phyloP scores from a whole-genome alignment of 176 grass and related monocot genomes.

The Oryza brachyantha region DNA sequence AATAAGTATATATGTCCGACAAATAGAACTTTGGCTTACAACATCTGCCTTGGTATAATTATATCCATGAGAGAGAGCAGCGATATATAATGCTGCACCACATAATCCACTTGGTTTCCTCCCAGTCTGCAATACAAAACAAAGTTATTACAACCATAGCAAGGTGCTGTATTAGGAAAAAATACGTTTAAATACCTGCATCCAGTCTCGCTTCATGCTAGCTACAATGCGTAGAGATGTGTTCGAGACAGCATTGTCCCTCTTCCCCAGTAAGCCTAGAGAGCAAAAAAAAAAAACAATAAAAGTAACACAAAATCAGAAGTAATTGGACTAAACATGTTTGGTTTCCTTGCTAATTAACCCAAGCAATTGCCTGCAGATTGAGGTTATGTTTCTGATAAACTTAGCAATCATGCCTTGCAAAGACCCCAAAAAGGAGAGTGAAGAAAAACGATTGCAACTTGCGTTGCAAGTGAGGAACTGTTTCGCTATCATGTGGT shows the following conservation, averaged over 20 bases:
- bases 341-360: background rate
- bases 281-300: background rate
- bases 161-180: background rate
- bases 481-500: too few relatives aligned
- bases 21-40: slow-evolving; percentile 45
- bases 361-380: background rate
- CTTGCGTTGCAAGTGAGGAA: too few relatives aligned
- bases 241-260: slow-evolving; percentile 58
- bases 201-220: slow-evolving; percentile 91
- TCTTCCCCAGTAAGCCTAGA: slow-evolving; percentile 70
- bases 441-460: too few relatives aligned
- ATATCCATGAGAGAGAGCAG: slow-evolving; percentile 68
- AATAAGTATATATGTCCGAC: slow-evolving; percentile 3
- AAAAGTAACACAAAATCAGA: background rate
- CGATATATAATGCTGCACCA: slow-evolving; percentile 86
- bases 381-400: too few relatives aligned
- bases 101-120: slow-evolving; percentile 95
- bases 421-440: too few relatives aligned
- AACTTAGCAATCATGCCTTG: too few relatives aligned
- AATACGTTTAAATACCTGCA: slow-evolving; percentile 59
- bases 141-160: background rate
- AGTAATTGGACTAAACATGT: background rate
- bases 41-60: slow-evolving; percentile 76
- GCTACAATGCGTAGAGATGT: slow-evolving; percentile 76
- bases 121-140: slow-evolving; percentile 55